These are phyloP conservation scores for Lycium ferocissimum DNA, from an alignment of 257 asterid species.

Conservation along the genomic window DNA sequence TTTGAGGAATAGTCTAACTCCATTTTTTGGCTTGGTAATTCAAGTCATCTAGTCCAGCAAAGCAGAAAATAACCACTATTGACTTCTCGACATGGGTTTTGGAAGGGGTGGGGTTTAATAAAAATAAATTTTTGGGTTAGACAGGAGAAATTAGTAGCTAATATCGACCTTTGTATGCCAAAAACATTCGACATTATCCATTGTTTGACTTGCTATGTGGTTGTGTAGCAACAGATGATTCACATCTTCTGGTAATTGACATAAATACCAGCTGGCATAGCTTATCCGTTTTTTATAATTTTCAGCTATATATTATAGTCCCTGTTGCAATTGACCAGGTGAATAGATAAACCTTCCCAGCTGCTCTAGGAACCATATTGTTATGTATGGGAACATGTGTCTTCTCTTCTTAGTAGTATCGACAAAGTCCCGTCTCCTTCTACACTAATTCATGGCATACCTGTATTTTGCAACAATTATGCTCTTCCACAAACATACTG, in stretches of 20 bases:
- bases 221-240: background rate
- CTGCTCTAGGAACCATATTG: background rate
- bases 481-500: constrained; percentile 8
- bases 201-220: constrained; percentile 6
- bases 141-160: background rate
- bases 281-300: background rate
- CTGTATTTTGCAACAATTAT: background rate
- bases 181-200: background rate
- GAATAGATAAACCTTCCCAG: background rate
- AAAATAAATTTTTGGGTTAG: background rate
- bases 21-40: background rate
- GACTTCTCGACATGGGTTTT: background rate
- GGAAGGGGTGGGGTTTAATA: background rate
- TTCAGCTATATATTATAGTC: background rate
- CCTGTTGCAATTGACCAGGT: background rate
- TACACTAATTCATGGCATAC: background rate
- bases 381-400: background rate
- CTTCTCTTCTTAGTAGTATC: background rate
- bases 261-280: background rate
- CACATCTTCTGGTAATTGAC: background rate
- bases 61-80: background rate
- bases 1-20: background rate
- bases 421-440: background rate
- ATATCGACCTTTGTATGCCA: background rate
- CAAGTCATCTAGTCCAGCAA: background rate